Conservation (phyloP, 2,329 filamentous ascomycete species). For the Diaporthe vexans region DNA sequence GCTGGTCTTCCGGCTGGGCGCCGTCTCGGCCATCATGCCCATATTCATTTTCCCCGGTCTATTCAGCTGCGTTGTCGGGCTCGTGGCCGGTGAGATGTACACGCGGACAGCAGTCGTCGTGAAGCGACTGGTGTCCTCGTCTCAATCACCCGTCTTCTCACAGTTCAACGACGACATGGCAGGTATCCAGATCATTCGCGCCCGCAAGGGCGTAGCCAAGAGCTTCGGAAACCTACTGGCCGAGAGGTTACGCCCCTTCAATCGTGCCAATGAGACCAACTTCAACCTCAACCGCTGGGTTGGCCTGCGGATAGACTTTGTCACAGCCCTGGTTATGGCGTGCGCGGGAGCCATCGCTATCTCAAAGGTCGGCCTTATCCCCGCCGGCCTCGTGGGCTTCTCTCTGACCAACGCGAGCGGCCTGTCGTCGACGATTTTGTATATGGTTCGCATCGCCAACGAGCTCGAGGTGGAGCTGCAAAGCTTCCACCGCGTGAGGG, state of each 20-base stretch:
- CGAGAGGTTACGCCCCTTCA: constrained; percentile 62
- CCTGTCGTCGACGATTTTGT: constrained; percentile 65
- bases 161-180: constrained; percentile 60
- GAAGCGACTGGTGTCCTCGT: constrained; percentile 57
- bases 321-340: constrained; percentile 66
- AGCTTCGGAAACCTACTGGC: constrained; percentile 65
- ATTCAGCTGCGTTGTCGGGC: constrained; percentile 54
- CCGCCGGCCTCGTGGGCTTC: constrained; percentile 68
- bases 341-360: constrained; percentile 67
- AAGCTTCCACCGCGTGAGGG: constrained; percentile 55
- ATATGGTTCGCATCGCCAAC: constrained; percentile 67
- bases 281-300: constrained; percentile 73
- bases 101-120: constrained; percentile 59
- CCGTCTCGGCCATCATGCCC: constrained; percentile 58
- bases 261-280: constrained; percentile 62
- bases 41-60: constrained; percentile 59
- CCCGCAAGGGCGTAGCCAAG: constrained; percentile 61
- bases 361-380: constrained; percentile 59
- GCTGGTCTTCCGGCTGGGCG: constrained; percentile 53
- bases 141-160: constrained; percentile 67
- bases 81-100: constrained; percentile 59
- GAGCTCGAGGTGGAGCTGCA: constrained; percentile 71
- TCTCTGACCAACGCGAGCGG: constrained; percentile 70
- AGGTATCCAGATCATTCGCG: constrained; percentile 59
- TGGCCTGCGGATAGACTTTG: constrained; percentile 66